These are phyloP conservation scores for Wickerhamiella azyma DNA, from an alignment of 805 yeast species.

Conservation along the genomic window DNA sequence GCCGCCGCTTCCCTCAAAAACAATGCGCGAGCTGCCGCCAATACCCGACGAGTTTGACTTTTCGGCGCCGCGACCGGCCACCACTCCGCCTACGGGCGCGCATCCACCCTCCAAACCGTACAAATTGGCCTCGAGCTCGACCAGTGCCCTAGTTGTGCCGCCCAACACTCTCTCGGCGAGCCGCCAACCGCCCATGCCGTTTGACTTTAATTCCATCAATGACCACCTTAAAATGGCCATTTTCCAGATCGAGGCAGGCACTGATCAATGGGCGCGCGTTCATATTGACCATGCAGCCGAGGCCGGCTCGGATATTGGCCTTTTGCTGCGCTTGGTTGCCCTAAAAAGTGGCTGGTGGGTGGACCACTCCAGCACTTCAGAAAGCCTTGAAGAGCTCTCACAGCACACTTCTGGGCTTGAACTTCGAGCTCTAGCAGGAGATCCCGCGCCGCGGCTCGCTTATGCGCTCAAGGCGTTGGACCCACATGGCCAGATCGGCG, in stretches of 20 bases:
- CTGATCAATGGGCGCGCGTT: conserved; percentile 53
- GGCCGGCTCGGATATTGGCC: conserved; percentile 50
- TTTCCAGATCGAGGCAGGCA: conserved; percentile 32
- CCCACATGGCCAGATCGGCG: too few relatives aligned
- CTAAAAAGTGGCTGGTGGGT: conserved; percentile 6
- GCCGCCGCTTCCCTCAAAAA: conserved; percentile 3
- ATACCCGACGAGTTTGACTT: conserved; percentile 1
- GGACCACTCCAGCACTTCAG: not conserved
- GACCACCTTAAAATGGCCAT: conserved; percentile 9
- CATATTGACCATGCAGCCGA: conserved; percentile 53
- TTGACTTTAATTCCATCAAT: not conserved
- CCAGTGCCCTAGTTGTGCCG: not conserved
- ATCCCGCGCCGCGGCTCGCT: conserved; percentile 50
- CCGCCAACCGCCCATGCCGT: conserved; percentile 2
- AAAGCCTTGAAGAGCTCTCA: not conserved
- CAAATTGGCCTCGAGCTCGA: too few relatives aligned
- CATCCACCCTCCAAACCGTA: not conserved
- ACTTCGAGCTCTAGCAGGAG: conserved; percentile 31
- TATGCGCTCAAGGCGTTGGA: conserved; percentile 17
- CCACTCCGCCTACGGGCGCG: not conserved
- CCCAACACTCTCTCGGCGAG: not conserved
- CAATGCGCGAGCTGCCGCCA: conserved; percentile 2
- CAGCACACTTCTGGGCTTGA: not conserved
- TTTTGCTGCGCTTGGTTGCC: conserved; percentile 50
- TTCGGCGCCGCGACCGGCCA: not conserved